Evolutionary conservation across 2,329 filamentous ascomycete genomes (phyloP).

Genomic region (Sporothrix phasma): DNA sequence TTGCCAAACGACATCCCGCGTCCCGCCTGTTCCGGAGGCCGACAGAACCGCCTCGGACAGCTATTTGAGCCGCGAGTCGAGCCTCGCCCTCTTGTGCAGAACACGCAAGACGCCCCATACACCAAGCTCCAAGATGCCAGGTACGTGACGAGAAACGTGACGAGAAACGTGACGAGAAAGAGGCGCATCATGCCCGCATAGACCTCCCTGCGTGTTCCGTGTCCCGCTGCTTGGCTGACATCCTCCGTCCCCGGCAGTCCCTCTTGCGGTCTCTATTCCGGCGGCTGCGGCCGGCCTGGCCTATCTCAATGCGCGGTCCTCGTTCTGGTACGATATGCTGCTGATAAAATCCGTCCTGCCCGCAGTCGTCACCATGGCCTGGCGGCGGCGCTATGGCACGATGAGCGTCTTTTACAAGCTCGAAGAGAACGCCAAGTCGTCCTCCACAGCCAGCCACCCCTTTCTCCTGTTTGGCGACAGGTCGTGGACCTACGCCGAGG

Average conservation of each 20-base stretch:
- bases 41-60: not conserved
- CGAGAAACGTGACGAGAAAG: not conserved
- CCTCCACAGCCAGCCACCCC: constrained; percentile 40
- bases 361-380: constrained; percentile 32
- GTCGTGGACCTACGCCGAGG: constrained; percentile 63
- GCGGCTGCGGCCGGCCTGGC: constrained; percentile 58
- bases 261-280: constrained; percentile 45
- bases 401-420: constrained; percentile 67
- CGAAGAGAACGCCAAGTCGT: constrained; percentile 51
- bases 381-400: constrained; percentile 46
- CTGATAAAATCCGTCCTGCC: constrained; percentile 47
- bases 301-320: constrained; percentile 65
- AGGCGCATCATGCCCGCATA: not conserved
- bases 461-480: constrained; percentile 61
- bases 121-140: not conserved
- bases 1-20: not conserved
- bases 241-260: constrained; percentile 30
- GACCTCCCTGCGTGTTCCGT: not conserved
- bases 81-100: not conserved
- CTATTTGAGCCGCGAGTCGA: not conserved
- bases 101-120: not conserved
- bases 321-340: constrained; percentile 54
- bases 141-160: constrained; percentile 3
- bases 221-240: not conserved
- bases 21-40: not conserved